Base-by-base conservation (phyloP, 805 yeast genomes). In the Yarrowia deformans region DNA sequence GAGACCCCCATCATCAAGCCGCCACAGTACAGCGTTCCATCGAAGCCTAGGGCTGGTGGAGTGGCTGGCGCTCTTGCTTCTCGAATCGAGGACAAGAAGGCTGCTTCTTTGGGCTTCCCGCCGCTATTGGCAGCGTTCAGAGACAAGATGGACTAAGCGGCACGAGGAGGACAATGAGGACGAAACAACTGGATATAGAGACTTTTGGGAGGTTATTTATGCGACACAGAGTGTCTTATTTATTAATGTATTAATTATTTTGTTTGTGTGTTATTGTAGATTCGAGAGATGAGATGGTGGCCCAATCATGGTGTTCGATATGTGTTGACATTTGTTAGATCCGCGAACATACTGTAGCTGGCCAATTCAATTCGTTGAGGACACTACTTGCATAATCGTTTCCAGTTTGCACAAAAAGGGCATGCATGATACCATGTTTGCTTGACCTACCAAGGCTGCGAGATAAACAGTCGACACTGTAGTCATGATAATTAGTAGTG, bases 41-140 rank as follows among this genome's bases (percentile, higher is more conserved):
- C 43, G 32, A 46, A 40, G 46, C 29, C 68, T 3, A 9, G 48
- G 8, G 63, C 35, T 18, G 48, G 45, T 5, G 50, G 46, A n/a
- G 46, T 48, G 8, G 35, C 56, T 14, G 39, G 40, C 2, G 39
- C 56, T 16, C 29, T 63, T 35, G 46, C 48, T 63, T 35, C 68
- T 16, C 43, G 56, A 23, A 37, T 48, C 14, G 56, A 46, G 12
- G 68, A 63, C 45, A 63, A 63, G 50, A 63, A 63, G 68, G 68
- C 68, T 2, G 68, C 68, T 19, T 63, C 68, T 37, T 35, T 63
- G 39, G 68, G 68, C 23, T 63, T 63, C 18, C 68, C 68, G 2
- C 68, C 68, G 13, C 23, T 63, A 19, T 23, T 63, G 43, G 56
- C 68, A 16, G 68, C 68, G 1, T 63, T 63, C 29, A 37, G 66